phyloP scores from a whole-genome alignment of 352 stramenopile genomes.

The Blastocystis sp. region DNA sequence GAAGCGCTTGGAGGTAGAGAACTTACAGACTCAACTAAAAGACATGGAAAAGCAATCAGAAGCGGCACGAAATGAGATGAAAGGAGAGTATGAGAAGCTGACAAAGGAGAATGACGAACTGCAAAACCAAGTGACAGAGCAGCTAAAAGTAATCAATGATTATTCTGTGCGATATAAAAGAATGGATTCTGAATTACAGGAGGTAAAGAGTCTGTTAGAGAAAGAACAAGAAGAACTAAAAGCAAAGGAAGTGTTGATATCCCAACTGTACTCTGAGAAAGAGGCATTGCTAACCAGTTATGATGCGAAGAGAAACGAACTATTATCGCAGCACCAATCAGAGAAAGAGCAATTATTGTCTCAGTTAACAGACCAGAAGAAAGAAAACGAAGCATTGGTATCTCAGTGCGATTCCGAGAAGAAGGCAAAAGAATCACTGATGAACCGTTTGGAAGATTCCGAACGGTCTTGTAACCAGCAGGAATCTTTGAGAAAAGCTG shows the following conservation, averaged over 20 bases:
- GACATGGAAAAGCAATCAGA: neutral
- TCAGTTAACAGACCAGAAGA: neutral
- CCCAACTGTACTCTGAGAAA: neutral
- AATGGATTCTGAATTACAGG: neutral
- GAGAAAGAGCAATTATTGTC: neutral
- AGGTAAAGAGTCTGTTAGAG: neutral
- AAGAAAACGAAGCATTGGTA: neutral
- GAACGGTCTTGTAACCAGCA: neutral
- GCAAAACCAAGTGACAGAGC: neutral
- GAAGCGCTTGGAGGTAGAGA: neutral
- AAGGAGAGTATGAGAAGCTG: slow-evolving; percentile 1
- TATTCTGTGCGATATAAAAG: neutral
- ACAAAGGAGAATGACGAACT: neutral
- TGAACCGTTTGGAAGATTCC: neutral
- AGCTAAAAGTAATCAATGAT: neutral
- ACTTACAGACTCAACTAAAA: neutral
- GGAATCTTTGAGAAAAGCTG: neutral
- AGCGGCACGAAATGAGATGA: neutral
- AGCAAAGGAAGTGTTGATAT: neutral
- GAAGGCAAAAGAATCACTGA: neutral
- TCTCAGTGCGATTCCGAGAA: neutral
- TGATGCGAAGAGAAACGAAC: neutral
- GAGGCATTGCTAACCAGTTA: neutral
- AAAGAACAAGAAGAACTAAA: neutral
- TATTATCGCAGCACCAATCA: neutral